Evolutionary conservation across 306 rosid species (phyloP), one percentile per base, ranked within the genome.

Genomic region (Cucurbita maxima): DNA sequence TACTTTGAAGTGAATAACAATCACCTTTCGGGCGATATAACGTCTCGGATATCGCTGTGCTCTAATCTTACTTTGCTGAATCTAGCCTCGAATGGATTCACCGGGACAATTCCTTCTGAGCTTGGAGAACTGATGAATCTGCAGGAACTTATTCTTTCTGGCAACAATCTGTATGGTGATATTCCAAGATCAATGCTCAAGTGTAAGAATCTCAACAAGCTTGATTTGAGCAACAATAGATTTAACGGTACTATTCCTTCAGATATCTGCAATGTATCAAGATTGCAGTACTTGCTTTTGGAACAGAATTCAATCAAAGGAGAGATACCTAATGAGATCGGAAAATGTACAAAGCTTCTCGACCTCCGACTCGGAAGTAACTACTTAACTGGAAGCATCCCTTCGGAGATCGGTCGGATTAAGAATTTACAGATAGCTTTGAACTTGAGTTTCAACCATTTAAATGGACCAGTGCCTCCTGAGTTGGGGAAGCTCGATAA

Each of bases 371-470:
- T 91, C 86, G 99, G 97, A 10, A 86, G 92, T 76, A 95, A 95
- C 82, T 85, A 86, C 73, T 84, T 95, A 78, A 91, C 91, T 37
- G 99, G 99, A 44, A 78, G 66, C 59, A 73, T 88, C 71, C 94
- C 94, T 79, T 72, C 87, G n/a, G 94, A 86, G 80, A 89, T 95
- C 66, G 97, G 99, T 74, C 99, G 47, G 68, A 95, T 95, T 55
- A 95, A 92, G 81, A 95, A 95, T 84, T 85, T 95, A 74, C 99
- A 95, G 88, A 95, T 95, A 75, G 96, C 97, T 53, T 80, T 95
- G 58, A 95, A 95, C 78, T 76, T 95, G 84, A 95, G 99, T 85
- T 95, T 86, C 82, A 95, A 95, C 64, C 97, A 86, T 86, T 89
- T 95, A 45, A 88, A 79, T 53, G 99, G 97, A 61, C 72, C 88